Evolutionary conservation across 306 rosid genomes (phyloP).

Genomic region (Psophocarpus tetragonolobus): DNA sequence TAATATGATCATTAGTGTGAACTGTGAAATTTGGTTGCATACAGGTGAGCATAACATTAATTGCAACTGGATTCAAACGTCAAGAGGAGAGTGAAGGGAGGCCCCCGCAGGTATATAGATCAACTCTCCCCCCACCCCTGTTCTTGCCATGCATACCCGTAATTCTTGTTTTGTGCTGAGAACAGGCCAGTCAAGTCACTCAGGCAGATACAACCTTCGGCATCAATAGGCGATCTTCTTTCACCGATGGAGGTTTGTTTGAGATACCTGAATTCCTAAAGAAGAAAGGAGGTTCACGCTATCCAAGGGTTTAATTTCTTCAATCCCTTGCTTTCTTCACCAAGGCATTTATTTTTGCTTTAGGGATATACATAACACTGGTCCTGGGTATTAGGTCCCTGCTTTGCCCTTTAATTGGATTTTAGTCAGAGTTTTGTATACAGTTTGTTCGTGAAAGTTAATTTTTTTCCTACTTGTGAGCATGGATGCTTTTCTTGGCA

Average conservation of each 20-base stretch:
- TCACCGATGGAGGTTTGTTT: constrained; percentile 57
- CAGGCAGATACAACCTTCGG: constrained; percentile 60
- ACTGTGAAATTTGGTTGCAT: constrained; percentile 16
- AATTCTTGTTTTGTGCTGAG: constrained; percentile 13
- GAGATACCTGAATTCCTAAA: constrained; percentile 88
- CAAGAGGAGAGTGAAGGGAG: constrained; percentile 78
- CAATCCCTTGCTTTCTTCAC: constrained; percentile 22
- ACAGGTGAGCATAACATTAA: constrained; percentile 83
- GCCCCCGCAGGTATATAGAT: constrained; percentile 63
- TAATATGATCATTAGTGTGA: not conserved
- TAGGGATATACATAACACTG: constrained; percentile 36
- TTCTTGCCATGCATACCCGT: not conserved
- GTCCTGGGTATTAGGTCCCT: constrained; percentile 36
- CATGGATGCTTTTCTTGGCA: constrained; percentile 25
- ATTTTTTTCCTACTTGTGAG: constrained; percentile 26
- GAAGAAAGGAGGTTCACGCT: constrained; percentile 82
- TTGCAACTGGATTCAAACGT: constrained; percentile 94
- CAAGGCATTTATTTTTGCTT: no score
- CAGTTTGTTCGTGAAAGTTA: constrained; percentile 29
- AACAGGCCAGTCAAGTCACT: constrained; percentile 59
- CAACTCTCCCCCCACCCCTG: not conserved
- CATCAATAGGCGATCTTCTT: constrained; percentile 61
- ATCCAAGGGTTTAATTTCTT: constrained; percentile 55
- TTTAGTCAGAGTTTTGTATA: constrained; percentile 37
- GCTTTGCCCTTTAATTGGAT: constrained; percentile 16